Conservation (phyloP, 1,139 yeast genomes). For the Candida gigantensis region DNA sequence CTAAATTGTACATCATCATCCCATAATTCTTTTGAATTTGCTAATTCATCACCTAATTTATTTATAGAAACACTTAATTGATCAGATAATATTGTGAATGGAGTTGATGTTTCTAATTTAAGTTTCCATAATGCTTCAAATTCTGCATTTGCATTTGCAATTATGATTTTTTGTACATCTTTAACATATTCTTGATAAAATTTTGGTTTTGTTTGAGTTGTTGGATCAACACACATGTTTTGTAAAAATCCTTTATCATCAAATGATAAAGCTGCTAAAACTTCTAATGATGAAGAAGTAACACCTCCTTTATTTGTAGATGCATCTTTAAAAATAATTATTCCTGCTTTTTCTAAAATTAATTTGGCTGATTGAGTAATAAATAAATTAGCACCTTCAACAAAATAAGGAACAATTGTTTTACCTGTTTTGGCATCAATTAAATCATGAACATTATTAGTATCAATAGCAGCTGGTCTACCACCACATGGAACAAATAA, state of each 20-base stretch:
- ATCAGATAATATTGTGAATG: slow-evolving; percentile 82
- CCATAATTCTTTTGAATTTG: slow-evolving; percentile 84
- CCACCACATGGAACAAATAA: slow-evolving; percentile 98
- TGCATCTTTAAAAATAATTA: slow-evolving; percentile 89
- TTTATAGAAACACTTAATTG: slow-evolving; percentile 84
- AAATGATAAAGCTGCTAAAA: slow-evolving; percentile 88
- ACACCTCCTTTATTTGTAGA: slow-evolving; percentile 99
- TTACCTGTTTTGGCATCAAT: slow-evolving; percentile 78
- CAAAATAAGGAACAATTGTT: slow-evolving; percentile 79
- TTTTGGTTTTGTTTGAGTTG: slow-evolving; percentile 57
- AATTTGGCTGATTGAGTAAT: slow-evolving; percentile 93
- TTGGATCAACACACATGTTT: slow-evolving; percentile 69
- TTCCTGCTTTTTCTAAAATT: slow-evolving; percentile 82
- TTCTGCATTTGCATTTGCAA: slow-evolving; percentile 77
- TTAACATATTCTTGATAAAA: slow-evolving; percentile 82
- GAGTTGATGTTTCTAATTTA: slow-evolving; percentile 62
- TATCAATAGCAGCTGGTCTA: slow-evolving; percentile 94
- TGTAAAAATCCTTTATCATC: slow-evolving; percentile 78
- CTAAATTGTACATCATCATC: slow-evolving; percentile 74
- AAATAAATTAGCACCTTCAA: slow-evolving; percentile 96
- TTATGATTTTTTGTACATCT: slow-evolving; percentile 77
- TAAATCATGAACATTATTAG: slow-evolving; percentile 73
- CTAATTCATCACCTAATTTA: slow-evolving; percentile 85
- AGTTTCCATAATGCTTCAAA: slow-evolving; percentile 87
- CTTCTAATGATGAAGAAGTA: slow-evolving; percentile 94